phyloP scores from a whole-genome alignment of 2,329 filamentous ascomycete genomes.

The Ophiostoma perfectum region DNA sequence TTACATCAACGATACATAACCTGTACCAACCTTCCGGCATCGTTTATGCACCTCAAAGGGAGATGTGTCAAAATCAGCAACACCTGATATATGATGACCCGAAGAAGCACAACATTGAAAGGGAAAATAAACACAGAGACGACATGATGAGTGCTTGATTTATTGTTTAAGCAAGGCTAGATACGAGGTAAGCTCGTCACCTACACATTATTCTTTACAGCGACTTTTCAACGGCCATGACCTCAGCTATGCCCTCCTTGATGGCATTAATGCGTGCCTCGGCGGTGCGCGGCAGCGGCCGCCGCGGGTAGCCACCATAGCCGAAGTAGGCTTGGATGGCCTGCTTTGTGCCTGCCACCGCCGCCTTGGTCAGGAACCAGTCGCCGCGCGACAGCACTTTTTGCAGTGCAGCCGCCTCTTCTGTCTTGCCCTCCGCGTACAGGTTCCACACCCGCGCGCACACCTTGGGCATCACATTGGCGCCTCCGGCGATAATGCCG shows the following conservation, averaged over 20 bases:
- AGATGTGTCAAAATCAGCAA: no score
- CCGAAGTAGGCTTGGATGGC: slow-evolving; percentile 76
- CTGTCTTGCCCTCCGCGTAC: slow-evolving; percentile 64
- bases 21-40: no score
- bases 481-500: slow-evolving; percentile 79
- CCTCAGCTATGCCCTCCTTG: slow-evolving; percentile 53
- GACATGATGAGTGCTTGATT: no score
- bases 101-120: no score
- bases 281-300: slow-evolving; percentile 63
- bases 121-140: no score
- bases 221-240: slow-evolving; percentile 59
- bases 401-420: slow-evolving; percentile 71
- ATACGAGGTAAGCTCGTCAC: no score
- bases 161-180: no score
- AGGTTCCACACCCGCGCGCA: slow-evolving; percentile 75
- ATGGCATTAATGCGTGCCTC: slow-evolving; percentile 50
- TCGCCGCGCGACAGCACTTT: slow-evolving; percentile 72
- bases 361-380: slow-evolving; percentile 76
- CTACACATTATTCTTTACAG: slow-evolving; percentile 33
- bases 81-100: no score
- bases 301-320: slow-evolving; percentile 71
- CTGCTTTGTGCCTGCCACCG: slow-evolving; percentile 80
- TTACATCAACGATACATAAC: no score
- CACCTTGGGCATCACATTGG: slow-evolving; percentile 78
- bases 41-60: no score